Evolutionary conservation across 768 basidiomycete species (phyloP).

Genomic region (Amanita thiersii): DNA sequence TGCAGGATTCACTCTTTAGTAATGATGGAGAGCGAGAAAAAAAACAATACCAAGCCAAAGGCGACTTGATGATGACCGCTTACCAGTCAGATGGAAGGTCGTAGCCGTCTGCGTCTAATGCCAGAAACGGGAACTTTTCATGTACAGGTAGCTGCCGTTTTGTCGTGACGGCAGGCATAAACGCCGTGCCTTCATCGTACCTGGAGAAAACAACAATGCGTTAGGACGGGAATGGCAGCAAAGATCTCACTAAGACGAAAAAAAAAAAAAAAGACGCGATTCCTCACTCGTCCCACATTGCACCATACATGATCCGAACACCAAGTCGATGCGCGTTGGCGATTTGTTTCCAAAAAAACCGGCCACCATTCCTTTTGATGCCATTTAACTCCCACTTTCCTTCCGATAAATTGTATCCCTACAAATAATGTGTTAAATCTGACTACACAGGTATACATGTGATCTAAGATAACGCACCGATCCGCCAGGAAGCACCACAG

Average conservation of each 20-base stretch:
- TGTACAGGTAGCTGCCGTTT: conserved; percentile 53
- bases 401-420: conserved; percentile 67
- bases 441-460: conserved; percentile 1
- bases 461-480: conserved; percentile 46
- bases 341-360: conserved; percentile 74
- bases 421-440: conserved; percentile 8
- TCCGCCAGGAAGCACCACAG: conserved; percentile 74
- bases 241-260: conserved; percentile 5
- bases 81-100: conserved; percentile 78
- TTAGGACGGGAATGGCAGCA: conserved; percentile 8
- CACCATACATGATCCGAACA: conserved; percentile 63
- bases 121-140: conserved; percentile 54
- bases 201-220: conserved; percentile 22
- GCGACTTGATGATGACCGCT: conserved; percentile 16
- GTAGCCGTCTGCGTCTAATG: conserved; percentile 71
- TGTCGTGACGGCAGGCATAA: conserved; percentile 63
- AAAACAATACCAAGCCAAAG: conserved; percentile 3
- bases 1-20: conserved; percentile 20
- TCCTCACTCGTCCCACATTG: conserved; percentile 82
- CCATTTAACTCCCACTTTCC: conserved; percentile 70
- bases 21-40: too few relatives aligned
- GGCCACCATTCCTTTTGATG: conserved; percentile 64
- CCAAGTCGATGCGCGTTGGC: conserved; percentile 58
- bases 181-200: conserved; percentile 81
- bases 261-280: background rate